phyloP scores from a whole-genome alignment of 164 flowering plant species.

The Umbilicus rupestris region DNA sequence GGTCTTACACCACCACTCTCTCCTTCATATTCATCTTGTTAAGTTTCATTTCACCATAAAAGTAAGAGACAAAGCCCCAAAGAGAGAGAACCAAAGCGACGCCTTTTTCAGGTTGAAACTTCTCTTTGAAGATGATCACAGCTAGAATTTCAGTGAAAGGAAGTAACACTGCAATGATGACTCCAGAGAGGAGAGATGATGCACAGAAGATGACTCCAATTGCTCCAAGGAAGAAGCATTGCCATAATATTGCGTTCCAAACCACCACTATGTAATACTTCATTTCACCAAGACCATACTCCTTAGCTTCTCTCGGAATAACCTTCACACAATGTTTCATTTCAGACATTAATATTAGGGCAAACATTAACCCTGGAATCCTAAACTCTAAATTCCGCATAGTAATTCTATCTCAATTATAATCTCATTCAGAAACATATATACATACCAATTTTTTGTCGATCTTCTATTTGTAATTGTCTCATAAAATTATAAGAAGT shows the following conservation, averaged over 20 bases:
- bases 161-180: conserved; percentile 27
- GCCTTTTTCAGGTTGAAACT: conserved; percentile 42
- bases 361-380: too few species aligned
- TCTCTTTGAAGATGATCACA: conserved; percentile 31
- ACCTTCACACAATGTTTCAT: conserved; percentile 20
- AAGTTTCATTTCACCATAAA: conserved; percentile 38
- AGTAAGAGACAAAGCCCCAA: conserved; percentile 58
- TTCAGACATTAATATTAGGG: too few species aligned
- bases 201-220: conserved; percentile 41
- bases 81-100: conserved; percentile 39
- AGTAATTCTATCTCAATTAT: too few species aligned
- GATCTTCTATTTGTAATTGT: too few species aligned
- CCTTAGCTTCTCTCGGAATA: conserved; percentile 42
- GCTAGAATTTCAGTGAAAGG: conserved; percentile 48
- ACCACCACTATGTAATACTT: conserved; percentile 38
- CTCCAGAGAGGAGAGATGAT: conserved; percentile 40
- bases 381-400: too few species aligned
- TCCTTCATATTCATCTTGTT: conserved; percentile 16
- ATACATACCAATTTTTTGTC: too few species aligned
- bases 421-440: too few species aligned
- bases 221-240: conserved; percentile 39
- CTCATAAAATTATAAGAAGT: too few species aligned
- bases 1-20: too few species aligned
- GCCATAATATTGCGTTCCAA: conserved; percentile 31
- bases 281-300: conserved; percentile 31